Conservation (phyloP, 768 basidiomycete species). For the Tylopilus subfusipes region DNA sequence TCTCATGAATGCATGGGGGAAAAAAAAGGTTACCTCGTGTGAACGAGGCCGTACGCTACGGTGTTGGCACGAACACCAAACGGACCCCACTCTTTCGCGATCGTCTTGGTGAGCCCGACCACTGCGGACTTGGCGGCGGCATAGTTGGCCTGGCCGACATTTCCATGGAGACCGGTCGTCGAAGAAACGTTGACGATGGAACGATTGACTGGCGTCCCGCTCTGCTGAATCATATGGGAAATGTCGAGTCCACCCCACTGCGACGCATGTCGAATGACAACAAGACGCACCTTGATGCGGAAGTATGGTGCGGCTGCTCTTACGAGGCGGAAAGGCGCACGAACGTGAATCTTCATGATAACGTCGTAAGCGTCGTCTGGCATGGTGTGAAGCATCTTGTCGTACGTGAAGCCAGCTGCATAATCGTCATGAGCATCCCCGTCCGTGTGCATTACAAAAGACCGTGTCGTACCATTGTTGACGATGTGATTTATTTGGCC, state of each 20-base stretch:
- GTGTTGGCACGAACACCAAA: conserved; percentile 83
- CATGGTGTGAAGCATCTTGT: conserved; percentile 87
- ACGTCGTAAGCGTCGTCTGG: conserved; percentile 80
- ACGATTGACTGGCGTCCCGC: conserved; percentile 58
- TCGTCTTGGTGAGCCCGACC: conserved; percentile 78
- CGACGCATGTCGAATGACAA: not conserved
- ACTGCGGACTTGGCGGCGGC: conserved; percentile 78
- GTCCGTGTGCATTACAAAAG: not conserved
- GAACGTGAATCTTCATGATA: conserved; percentile 81
- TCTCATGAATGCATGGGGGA: not conserved
- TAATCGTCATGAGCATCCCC: conserved; percentile 1
- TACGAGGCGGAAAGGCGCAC: conserved; percentile 81
- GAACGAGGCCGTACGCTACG: conserved; percentile 72
- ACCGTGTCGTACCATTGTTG: conserved; percentile 57
- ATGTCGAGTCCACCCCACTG: not conserved
- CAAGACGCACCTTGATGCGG: conserved; percentile 58
- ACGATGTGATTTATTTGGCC: conserved; percentile 86
- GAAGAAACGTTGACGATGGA: conserved; percentile 83
- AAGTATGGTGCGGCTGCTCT: conserved; percentile 83
- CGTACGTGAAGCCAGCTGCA: conserved; percentile 71
- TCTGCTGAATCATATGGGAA: conserved; percentile 32
- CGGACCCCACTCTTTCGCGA: conserved; percentile 83
- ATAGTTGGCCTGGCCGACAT: conserved; percentile 83
- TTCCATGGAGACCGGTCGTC: conserved; percentile 79
- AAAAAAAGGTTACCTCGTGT: conserved; percentile 55